Conservation (phyloP, 75 land plant species). For the Selaginella tamariscina region DNA sequence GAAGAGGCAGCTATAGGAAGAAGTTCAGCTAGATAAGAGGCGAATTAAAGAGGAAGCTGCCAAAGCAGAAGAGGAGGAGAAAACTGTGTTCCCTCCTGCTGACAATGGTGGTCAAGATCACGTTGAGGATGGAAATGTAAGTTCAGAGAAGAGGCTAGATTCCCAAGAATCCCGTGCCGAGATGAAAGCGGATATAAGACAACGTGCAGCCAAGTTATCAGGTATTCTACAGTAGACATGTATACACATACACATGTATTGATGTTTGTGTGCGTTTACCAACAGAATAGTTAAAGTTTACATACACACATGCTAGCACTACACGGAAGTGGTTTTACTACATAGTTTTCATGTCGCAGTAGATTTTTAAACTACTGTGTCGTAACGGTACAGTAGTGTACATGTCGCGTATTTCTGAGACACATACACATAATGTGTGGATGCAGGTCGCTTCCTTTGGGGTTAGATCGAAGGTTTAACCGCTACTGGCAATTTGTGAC, state of each 20-base stretch:
- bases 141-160: background rate
- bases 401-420: too few relatives aligned
- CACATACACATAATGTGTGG: too few relatives aligned
- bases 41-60: slow-evolving; percentile 60
- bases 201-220: slow-evolving; percentile 76
- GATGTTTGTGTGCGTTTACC: too few relatives aligned
- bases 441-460: slow-evolving; percentile 88
- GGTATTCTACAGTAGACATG: too few relatives aligned
- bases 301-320: too few relatives aligned
- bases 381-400: too few relatives aligned
- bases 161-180: slow-evolving; percentile 72
- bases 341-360: too few relatives aligned
- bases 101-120: background rate
- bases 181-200: slow-evolving; percentile 59
- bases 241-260: too few relatives aligned
- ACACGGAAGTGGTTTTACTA: too few relatives aligned
- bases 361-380: too few relatives aligned
- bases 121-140: background rate
- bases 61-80: background rate
- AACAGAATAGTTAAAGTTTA: too few relatives aligned
- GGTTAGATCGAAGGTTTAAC: slow-evolving; percentile 81
- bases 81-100: too few relatives aligned
- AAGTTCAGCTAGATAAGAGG: slow-evolving; percentile 75
- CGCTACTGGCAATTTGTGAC: slow-evolving; percentile 94
- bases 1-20: slow-evolving; percentile 96